A percentile compares a stretch with the other conserved stretches of the same genome.
These are phyloP conservation scores for Podaxis mareebaensis DNA, from an alignment of 768 basidiomycete species.

Conservation along the genomic window DNA sequence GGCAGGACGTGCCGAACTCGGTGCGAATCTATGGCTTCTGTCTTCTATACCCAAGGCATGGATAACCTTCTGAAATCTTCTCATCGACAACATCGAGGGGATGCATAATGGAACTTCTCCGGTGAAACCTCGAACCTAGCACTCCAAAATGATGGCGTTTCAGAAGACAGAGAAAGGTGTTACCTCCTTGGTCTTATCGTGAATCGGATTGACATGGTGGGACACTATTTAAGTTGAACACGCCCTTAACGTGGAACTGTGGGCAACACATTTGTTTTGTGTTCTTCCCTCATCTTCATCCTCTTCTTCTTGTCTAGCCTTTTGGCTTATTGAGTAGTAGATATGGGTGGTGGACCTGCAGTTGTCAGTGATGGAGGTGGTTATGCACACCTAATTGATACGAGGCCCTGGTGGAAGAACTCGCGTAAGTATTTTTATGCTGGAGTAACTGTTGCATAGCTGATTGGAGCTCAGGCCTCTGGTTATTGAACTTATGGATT, in stretches of 20 bases:
- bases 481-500: conserved; percentile 57
- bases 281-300: background rate
- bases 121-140: background rate
- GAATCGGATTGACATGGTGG: background rate
- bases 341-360: conserved; percentile 50
- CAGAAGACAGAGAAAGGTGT: background rate
- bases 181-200: background rate
- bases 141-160: background rate
- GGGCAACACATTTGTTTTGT: background rate
- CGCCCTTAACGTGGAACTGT: background rate
- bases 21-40: background rate
- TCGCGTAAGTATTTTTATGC: conserved; percentile 32
- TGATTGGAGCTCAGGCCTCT: conserved; percentile 35
- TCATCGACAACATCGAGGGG: background rate
- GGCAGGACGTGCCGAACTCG: background rate
- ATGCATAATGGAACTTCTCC: background rate
- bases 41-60: background rate
- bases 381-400: conserved; percentile 49
- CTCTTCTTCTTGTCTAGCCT: background rate
- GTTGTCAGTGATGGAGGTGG: conserved; percentile 30
- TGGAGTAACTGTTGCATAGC: too few species aligned
- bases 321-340: background rate
- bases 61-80: background rate
- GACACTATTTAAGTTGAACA: background rate
- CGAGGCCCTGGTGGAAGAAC: conserved; percentile 62